phyloP scores from a whole-genome alignment of 169 alveolate species.

The Prorocentrum cordatum region DNA sequence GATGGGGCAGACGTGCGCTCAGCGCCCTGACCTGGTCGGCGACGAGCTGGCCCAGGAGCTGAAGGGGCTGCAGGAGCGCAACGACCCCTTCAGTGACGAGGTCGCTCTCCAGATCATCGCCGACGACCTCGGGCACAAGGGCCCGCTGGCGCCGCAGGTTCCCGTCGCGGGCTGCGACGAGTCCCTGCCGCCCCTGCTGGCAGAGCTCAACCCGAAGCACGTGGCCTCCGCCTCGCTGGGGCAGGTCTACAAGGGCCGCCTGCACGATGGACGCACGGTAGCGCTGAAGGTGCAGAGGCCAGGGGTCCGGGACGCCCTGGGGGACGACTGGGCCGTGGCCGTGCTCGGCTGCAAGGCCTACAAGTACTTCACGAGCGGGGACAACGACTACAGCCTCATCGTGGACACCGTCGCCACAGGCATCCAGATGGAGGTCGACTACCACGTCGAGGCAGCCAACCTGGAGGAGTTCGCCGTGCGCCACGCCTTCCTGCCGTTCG shows the following conservation, averaged over 20 bases:
- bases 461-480: slow-evolving; percentile 56
- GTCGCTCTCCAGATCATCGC: slow-evolving; percentile 12
- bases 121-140: slow-evolving; percentile 6
- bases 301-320: slow-evolving; percentile 53
- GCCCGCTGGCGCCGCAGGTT: slow-evolving; percentile 47
- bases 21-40: slow-evolving; percentile 47
- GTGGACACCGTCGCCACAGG: slow-evolving; percentile 53
- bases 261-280: slow-evolving; percentile 50
- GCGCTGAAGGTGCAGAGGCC: slow-evolving; percentile 59
- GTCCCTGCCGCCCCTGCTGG: neutral
- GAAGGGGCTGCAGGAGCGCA: slow-evolving; percentile 39
- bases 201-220: slow-evolving; percentile 36
- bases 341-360: slow-evolving; percentile 9
- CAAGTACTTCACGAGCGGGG: neutral
- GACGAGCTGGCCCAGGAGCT: slow-evolving; percentile 47
- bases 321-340: slow-evolving; percentile 58
- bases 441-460: slow-evolving; percentile 54
- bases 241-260: slow-evolving; percentile 49
- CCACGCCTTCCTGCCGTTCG: slow-evolving; percentile 50
- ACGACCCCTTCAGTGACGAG: slow-evolving; percentile 47
- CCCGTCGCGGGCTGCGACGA: neutral
- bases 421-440: slow-evolving; percentile 48
- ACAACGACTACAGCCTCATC: slow-evolving; percentile 26
- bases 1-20: slow-evolving; percentile 47
- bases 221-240: slow-evolving; percentile 57